Base-by-base conservation (phyloP, 495 filamentous ascomycete species). In the Penicillium antarcticum region DNA sequence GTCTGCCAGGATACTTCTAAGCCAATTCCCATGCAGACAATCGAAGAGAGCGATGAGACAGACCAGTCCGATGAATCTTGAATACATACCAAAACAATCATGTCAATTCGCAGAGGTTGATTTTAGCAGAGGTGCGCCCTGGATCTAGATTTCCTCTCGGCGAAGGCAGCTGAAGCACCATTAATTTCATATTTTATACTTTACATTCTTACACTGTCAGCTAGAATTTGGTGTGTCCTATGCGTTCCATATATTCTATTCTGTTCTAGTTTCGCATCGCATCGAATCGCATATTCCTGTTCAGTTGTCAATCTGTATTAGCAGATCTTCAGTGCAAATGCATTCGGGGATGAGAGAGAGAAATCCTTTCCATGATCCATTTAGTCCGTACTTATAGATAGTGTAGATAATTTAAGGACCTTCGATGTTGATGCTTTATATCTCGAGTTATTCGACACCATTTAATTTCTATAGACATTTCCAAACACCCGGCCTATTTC, bases 31-130 rank as follows among this genome's bases (percentile, higher is more conserved):
- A 44, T 54, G 4, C 51, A 37, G 24, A 17, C 32, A 1, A 54
- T 54, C 16, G 19, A 33, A 14, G 50, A 52, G 19, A 34, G 18
- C 35, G 50, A 45, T 6, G 50, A 52, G n/a, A 21, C 45, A 10
- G 48, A 43, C 19, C 32, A 51, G 23, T 45, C 23, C 23, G 38
- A 42, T 24, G 12, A 41, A 26, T 16, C 23, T 48, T 19, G 16
- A 18, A 32, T 36, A 32, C 7, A 35, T 16, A n/a, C 7, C 24
- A 29, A 29, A 23, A 23, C 21, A 23, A 23, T 23, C 21, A 23
- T 5, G 21, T 23, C 21, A 23, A 23, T 23, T 5, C 5, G 21
- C 21, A n/a, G 2, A 23, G 21, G 21, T 23, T 23, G 5, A 23
- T 23, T 5, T 2, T 2, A 23, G 26, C 11, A 16, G 42, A 34